phyloP scores from a whole-genome alignment of 306 rosid species.

The Cicer chorassanicum region DNA sequence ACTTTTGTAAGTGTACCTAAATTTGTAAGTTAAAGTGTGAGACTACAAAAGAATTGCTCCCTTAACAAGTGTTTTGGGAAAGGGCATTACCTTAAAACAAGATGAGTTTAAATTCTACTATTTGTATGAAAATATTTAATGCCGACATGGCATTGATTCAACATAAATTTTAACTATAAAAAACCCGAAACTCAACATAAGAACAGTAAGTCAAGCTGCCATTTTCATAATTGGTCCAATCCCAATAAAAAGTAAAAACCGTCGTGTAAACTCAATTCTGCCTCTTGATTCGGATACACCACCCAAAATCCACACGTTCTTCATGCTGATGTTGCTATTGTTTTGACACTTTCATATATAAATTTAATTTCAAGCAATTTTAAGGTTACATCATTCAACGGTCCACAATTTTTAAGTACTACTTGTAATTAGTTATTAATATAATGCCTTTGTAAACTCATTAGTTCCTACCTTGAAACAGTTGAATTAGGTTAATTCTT shows the following conservation, averaged over 20 bases:
- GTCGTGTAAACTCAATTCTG: slow-evolving; percentile 31
- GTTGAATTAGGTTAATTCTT: slow-evolving; percentile 21
- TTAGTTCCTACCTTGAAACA: background rate
- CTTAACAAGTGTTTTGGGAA: no score
- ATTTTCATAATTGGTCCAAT: slow-evolving; percentile 39
- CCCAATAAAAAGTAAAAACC: slow-evolving; percentile 25
- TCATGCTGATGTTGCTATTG: background rate
- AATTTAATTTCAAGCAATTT: slow-evolving; percentile 12
- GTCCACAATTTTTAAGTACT: slow-evolving; percentile 38
- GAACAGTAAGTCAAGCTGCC: slow-evolving; percentile 44
- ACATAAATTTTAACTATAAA: slow-evolving; percentile 4
- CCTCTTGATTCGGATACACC: slow-evolving; percentile 34
- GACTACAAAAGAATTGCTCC: no score
- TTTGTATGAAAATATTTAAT: background rate
- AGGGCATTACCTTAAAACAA: background rate
- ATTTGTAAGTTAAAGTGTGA: no score
- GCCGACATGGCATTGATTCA: slow-evolving; percentile 48
- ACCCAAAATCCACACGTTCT: slow-evolving; percentile 40
- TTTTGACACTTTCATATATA: background rate
- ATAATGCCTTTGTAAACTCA: slow-evolving; percentile 18
- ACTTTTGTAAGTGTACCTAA: no score
- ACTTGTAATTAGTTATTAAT: background rate
- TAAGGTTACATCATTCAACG: slow-evolving; percentile 6
- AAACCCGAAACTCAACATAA: slow-evolving; percentile 17
- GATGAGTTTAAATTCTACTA: background rate